Conservation (phyloP, 2,329 filamentous ascomycete species). For the Cladophialophora psammophila region DNA sequence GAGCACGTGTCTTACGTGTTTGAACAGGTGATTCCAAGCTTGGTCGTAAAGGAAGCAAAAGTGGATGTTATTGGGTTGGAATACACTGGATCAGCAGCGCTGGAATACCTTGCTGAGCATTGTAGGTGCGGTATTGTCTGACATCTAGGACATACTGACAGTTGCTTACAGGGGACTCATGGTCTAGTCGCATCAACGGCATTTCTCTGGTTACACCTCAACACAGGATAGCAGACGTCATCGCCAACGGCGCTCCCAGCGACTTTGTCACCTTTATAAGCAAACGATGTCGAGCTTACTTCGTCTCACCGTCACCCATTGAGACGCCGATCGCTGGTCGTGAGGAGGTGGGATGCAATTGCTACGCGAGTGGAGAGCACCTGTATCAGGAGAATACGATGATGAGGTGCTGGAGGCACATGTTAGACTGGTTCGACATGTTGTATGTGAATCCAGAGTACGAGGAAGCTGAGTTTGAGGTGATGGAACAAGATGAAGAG, state of each 20-base stretch:
- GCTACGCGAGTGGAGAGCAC: conserved; percentile 71
- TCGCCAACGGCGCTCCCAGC: conserved; percentile 31
- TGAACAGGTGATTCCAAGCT: conserved; percentile 61
- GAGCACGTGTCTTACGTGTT: conserved; percentile 75
- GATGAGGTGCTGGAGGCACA: conserved; percentile 59
- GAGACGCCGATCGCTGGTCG: conserved; percentile 63
- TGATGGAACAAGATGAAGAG: conserved; percentile 21
- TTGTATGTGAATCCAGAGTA: conserved; percentile 58
- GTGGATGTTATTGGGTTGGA: conserved; percentile 77
- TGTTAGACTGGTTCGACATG: conserved; percentile 69
- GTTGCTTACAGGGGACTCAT: conserved; percentile 46
- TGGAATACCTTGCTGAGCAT: conserved; percentile 65
- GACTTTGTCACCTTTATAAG: conserved; percentile 47
- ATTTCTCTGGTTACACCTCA: conserved; percentile 51
- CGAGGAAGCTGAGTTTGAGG: conserved; percentile 45
- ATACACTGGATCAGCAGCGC: conserved; percentile 66
- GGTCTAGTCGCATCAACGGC: conserved; percentile 50
- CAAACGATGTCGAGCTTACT: conserved; percentile 68
- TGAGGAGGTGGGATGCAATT: conserved; percentile 67
- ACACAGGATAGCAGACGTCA: conserved; percentile 44
- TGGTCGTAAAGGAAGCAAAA: conserved; percentile 59
- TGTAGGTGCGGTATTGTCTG: conserved; percentile 51
- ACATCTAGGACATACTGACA: neutral
- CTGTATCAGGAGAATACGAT: conserved; percentile 69
- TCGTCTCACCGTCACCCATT: conserved; percentile 60